Percentiles rank a stretch among this genome's conserved stretches.
Evolutionary conservation across 352 stramenopile genomes (phyloP).

Genomic region (Aphanomyces astaci): DNA sequence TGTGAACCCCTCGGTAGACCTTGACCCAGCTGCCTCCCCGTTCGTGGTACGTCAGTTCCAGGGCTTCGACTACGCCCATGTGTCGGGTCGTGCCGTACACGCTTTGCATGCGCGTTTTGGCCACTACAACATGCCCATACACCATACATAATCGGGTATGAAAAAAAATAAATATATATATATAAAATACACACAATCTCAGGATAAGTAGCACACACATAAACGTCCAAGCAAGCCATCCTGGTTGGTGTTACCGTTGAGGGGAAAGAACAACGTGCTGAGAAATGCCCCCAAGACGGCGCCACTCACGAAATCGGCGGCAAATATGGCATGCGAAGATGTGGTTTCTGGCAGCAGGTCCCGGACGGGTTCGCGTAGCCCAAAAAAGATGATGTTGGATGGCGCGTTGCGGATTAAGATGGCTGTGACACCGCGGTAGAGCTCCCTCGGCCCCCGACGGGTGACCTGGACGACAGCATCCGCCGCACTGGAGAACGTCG

Average conservation of each 20-base stretch:
- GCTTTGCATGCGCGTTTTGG: conserved; percentile 75
- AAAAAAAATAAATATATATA: no score
- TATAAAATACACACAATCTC: no score
- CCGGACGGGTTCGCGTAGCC: conserved; percentile 62
- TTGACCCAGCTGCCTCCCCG: conserved; percentile 45
- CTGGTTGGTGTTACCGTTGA: conserved; percentile 59
- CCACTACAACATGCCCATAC: conserved; percentile 34
- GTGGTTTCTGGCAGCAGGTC: conserved; percentile 47
- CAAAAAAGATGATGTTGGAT: conserved; percentile 82
- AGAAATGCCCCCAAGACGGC: conserved; percentile 75
- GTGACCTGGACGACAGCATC: conserved; percentile 74
- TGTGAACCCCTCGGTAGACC: conserved; percentile 78
- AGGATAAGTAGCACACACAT: no score
- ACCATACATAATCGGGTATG: no score
- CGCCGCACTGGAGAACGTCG: conserved; percentile 61
- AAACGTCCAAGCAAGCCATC: no score
- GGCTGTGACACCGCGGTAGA: conserved; percentile 70
- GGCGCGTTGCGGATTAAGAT: conserved; percentile 81
- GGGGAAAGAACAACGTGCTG: conserved; percentile 76
- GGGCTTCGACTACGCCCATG: conserved; percentile 44
- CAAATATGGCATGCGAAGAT: conserved; percentile 37
- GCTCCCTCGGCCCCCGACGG: conserved; percentile 66
- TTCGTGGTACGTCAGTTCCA: conserved; percentile 66
- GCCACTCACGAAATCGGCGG: conserved; percentile 78
- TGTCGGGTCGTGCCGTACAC: conserved; percentile 52